Base-by-base conservation (phyloP, 2,329 filamentous ascomycete species). In the Lasiodiplodia theobromae region DNA sequence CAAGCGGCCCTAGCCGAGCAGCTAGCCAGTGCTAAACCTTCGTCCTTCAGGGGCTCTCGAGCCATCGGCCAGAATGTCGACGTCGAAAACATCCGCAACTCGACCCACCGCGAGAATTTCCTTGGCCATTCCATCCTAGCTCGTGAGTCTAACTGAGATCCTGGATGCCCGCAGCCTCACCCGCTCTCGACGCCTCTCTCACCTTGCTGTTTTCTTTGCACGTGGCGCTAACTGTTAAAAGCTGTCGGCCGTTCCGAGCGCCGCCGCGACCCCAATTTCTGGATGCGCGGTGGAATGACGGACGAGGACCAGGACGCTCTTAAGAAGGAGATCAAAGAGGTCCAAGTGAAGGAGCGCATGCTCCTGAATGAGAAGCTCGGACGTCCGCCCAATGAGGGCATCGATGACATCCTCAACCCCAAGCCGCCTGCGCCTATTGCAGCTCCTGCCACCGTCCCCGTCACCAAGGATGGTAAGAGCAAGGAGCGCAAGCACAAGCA, bases 51-150 rank as follows among this genome's bases (percentile, higher is more conserved):
- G 38, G 65, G 65, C 21, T 38, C 54, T 10, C 38, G 18, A n/a
- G 54, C 53, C n/a, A 67, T 67, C 44, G 65, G 65, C 12, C 28
- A 52, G 4, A 94, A 97, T 80, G 99, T 99, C 84, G 94, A 91
- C 82, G 98, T 96, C 96, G 92, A 95, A 72, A 94, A 97, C 73
- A 95, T 99, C 77, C 91, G 95, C 78, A 89, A 86, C 72, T 96
- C 94, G 62, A 83, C 87, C 25, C 94, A 97, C 76, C 94, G 96
- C 79, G 94, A 99, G 80, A 97, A 91, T 78, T 91, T 91, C 79
- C 91, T 97, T 8, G 94, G 94, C 65, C 94, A 97, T 82, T 96
- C 92, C 69, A 82, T 97, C 69, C 97, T 95, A 85, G 94, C 94
- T 0, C 93, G 74, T 77, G 75, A 37, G 75, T 74, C 25, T 23